Evolutionary conservation across 495 filamentous ascomycete species (phyloP), one percentile per base, ranked within the genome.

Genomic region (Lichina pygmaea): DNA sequence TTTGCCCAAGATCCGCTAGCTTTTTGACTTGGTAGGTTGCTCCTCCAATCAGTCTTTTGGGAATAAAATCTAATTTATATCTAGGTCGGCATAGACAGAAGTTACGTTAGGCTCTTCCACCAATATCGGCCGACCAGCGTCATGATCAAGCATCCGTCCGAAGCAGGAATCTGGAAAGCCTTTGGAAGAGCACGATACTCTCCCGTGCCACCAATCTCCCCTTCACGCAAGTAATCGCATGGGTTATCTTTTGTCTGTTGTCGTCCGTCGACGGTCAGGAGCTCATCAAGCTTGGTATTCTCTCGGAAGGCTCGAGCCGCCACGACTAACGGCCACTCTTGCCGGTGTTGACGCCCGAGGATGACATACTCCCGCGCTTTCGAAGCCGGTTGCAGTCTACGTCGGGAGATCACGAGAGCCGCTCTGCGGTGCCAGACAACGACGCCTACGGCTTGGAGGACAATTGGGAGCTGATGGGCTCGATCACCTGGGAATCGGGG

Each of bases 381-480:
- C 43, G 43, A 16, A 33, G 11, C 6, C 43, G 24, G 24, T 45
- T 30, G 38, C 43, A 16, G 33, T 45, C 43, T 15, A 34, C 43
- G 8, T 45, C 43, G 6, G 16, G 38, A 6, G 38, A 45, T 16
- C 43, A 30, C 30, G n/a, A 12, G 8, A 12, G 30, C 43, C 38
- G 15, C 16, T 8, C 41, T 31, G 41, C 10, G 16, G 16, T 16
- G 17, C 9, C 9, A 1, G 24, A 45, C 33, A 30, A n/a, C 10
- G 33, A 34, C 30, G 43, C 5, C 13, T 2, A 24, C 24, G 24
- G 24, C 2, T 24, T 24, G 2, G 24, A 24, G 4, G 44, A 46
- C 13, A 33, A 24, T 13, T 46, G 44, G 44, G 44, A 46, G 36
- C 13, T 46, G 13, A 24, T 46, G 44, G 39, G 44, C 44, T 46